Conservation (phyloP, 2,329 filamentous ascomycete genomes). For the Fonsecaea pedrosoi region DNA sequence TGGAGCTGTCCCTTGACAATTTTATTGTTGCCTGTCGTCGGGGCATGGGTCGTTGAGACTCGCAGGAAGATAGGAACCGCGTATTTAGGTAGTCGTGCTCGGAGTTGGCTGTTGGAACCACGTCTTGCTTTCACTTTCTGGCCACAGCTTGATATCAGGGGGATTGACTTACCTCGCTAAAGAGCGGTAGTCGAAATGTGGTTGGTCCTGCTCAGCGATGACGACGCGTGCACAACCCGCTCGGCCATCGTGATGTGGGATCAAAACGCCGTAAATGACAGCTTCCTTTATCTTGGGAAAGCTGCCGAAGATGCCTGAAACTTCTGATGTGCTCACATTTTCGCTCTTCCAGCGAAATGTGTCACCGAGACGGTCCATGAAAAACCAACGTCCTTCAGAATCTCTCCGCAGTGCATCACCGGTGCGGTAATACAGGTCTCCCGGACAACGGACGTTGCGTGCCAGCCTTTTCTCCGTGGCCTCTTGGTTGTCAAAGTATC, state of each 20-base stretch:
- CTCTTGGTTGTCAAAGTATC: conserved; percentile 76
- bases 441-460: conserved; percentile 72
- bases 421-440: conserved; percentile 81
- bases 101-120: too few relatives aligned
- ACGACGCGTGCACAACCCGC: conserved; percentile 59
- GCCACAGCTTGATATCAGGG: background rate
- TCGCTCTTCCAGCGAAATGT: conserved; percentile 71
- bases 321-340: conserved; percentile 81
- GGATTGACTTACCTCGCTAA: too few relatives aligned
- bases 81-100: conserved; percentile 65
- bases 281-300: conserved; percentile 73
- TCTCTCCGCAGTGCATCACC: conserved; percentile 81
- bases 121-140: conserved; percentile 60
- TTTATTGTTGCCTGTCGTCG: conserved; percentile 73
- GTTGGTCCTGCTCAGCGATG: background rate
- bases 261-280: conserved; percentile 81
- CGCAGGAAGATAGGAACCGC: conserved; percentile 75
- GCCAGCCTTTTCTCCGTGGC: conserved; percentile 77
- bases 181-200: too few relatives aligned
- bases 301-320: conserved; percentile 71
- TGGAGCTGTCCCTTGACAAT: conserved; percentile 74
- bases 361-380: conserved; percentile 69
- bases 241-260: conserved; percentile 83
- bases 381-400: conserved; percentile 73
- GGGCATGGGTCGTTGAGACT: conserved; percentile 51